Evolutionary conservation across 768 basidiomycete genomes (phyloP), one percentile per base, ranked within the genome.

Genomic region (Calvatia gigantea): DNA sequence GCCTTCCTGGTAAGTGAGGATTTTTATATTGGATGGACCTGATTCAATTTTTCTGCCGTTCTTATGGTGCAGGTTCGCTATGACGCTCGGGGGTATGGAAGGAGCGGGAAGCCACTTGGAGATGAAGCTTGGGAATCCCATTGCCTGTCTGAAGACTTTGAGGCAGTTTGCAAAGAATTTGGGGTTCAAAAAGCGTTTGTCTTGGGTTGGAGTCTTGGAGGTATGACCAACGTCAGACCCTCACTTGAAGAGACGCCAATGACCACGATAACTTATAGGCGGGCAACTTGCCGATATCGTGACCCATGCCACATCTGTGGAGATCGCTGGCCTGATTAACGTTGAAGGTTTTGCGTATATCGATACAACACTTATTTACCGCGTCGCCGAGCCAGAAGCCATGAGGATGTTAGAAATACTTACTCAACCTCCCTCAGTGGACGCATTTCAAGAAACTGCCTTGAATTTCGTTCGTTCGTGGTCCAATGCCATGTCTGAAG

Each of bases 71-170:
- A 51, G 50, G 50, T 51, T n/a, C 37, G 50, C 37, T 73, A 70
- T 53, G 72, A 72, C 47, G 33, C 67, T 27, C 66, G 71, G 27
- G 71, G 73, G 3, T 67, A 72, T 41, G 71, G 70, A 8, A 54
- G 61, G 48, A 68, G 68, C 28, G 68, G 62, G 4, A 70, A 69
- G 39, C 68, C 72, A 0, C 19, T 25, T 4, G 52, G 59, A 7
- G 56, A 62, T 15, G 69, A 59, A 14, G 59, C 64, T 4, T 71
- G 68, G 62, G 62, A 59, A 27, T 69, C 68, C 2, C 25, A 63
- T n/a, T 63, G 67, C 6, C 54, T 67, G 6, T 67, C 69, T 2
- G 65, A 69, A 19, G 67, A 71, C 51, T 70, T 70, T 54, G 57
- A 65, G 44, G 65, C 65, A 5, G 68, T 73, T 35, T 63, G 66